Base-by-base conservation (phyloP, 2,329 filamentous ascomycete genomes). In the Aspergillus vadensis region DNA sequence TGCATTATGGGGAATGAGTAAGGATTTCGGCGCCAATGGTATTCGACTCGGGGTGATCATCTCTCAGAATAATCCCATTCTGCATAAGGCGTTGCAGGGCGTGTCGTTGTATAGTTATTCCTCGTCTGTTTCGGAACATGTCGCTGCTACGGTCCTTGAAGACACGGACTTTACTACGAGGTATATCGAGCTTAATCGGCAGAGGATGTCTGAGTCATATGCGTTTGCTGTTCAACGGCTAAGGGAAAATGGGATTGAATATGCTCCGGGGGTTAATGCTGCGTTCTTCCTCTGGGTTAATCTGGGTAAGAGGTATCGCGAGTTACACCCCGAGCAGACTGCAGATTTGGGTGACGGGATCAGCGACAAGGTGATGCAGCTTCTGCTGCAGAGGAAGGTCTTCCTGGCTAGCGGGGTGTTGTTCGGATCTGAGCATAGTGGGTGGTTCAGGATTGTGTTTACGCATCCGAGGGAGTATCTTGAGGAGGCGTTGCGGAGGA, bases 211-310 rank as follows among this genome's bases (percentile, higher is more conserved):
- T 0, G 64, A 74, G 3, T 72, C 76, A 3, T 81, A 83, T 63
- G 66, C 65, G 4, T 77, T 78, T 19, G 74, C 79, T 0, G 74
- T 72, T 0, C 43, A 53, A 0, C 79, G 70, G 4, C 71, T 86
- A 15, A 64, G 70, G 8, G 69, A 73, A 2, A 72, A 81, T 7
- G 76, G 77, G 2, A 78, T 86, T 3, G 69, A 75, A 14, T 84
- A 83, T 63, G 74, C 79, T 0, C 69, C 76, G 0, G 81, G 81
- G 0, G 76, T 73, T 4, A 86, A 86, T 62, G 84, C 84, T 0
- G 84, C 82, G 0, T 85, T 86, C 65, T 87, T 87, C 66, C 63
- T 87, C 2, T 86, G 81, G 77, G 69, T 84, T 2, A 78, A 86
- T 66, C 66, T 87, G 2, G 74, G 73, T 0, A 72, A 72, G 66